Evolutionary conservation across 805 yeast species (phyloP).

Genomic region (Candida anglica): DNA sequence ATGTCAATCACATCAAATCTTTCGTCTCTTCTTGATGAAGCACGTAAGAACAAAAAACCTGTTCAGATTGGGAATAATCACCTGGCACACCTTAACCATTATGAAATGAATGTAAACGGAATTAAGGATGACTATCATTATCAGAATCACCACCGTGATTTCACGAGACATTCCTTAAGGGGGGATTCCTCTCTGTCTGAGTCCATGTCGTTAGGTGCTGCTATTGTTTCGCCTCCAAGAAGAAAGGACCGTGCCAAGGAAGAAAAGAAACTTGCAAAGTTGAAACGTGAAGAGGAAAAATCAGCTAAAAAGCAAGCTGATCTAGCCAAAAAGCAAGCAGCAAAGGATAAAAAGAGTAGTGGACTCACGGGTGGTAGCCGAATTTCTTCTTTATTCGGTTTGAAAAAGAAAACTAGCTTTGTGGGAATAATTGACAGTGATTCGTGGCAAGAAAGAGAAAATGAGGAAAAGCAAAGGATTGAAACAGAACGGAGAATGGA

Average conservation of each 20-base stretch:
- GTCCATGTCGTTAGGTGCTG: too few relatives aligned
- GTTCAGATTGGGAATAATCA: too few relatives aligned
- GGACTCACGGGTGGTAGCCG: too few relatives aligned
- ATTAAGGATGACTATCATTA: conserved; percentile 18
- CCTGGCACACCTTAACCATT: conserved; percentile 3
- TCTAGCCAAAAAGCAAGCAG: conserved; percentile 11
- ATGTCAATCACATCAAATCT: conserved; percentile 3
- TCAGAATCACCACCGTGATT: conserved; percentile 29
- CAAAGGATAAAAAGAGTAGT: conserved; percentile 11
- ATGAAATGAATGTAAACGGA: conserved; percentile 8
- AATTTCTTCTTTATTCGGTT: neutral
- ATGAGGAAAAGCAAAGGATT: too few relatives aligned
- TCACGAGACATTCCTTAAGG: conserved; percentile 28
- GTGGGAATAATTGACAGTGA: neutral
- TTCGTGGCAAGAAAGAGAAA: too few relatives aligned
- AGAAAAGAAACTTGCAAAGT: conserved; percentile 13
- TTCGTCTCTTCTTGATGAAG: conserved; percentile 2
- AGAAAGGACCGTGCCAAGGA: conserved; percentile 22
- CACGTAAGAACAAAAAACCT: neutral
- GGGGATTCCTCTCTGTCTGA: conserved; percentile 12
- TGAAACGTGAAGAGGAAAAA: conserved; percentile 10
- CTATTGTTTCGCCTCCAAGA: neutral
- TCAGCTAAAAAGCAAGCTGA: conserved; percentile 10
- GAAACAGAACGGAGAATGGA: too few relatives aligned
- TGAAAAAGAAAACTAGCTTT: neutral